A percentile compares a stretch with the other conserved stretches of the same genome.
These are phyloP conservation scores for Fusarium sp. DNA, from an alignment of 2,329 filamentous ascomycete species.

Conservation along the genomic window DNA sequence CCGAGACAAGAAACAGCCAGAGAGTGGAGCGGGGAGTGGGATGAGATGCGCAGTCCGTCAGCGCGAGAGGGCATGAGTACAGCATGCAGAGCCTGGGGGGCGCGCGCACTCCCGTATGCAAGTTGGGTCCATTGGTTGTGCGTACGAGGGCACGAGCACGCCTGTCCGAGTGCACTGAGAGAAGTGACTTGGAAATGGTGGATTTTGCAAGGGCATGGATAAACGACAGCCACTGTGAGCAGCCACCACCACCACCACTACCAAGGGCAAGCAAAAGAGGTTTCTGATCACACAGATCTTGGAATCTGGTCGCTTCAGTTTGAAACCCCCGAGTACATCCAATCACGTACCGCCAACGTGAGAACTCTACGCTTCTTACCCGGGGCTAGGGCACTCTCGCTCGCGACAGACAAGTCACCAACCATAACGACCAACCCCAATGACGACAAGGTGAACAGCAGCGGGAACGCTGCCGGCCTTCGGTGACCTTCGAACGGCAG, in stretches of 20 bases:
- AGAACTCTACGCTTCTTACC: background rate
- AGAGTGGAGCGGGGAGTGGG: slow-evolving; percentile 5
- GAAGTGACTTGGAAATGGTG: background rate
- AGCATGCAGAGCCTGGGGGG: background rate
- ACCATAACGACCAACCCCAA: slow-evolving; percentile 7
- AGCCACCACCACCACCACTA: background rate
- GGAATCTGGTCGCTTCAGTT: background rate
- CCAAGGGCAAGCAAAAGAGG: slow-evolving; percentile 1
- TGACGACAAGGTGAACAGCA: slow-evolving; percentile 18
- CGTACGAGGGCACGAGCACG: background rate
- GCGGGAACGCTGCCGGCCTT: slow-evolving; percentile 20
- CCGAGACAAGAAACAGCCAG: background rate
- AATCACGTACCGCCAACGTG: background rate
- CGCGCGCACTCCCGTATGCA: background rate
- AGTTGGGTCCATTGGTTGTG: background rate
- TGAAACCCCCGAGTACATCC: background rate
- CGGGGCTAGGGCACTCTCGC: background rate
- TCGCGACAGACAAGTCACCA: background rate
- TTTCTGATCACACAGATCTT: slow-evolving; percentile 3
- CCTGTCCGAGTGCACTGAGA: background rate
- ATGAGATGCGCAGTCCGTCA: background rate
- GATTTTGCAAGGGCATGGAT: slow-evolving; percentile 11
- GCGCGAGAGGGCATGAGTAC: background rate
- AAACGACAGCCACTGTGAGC: slow-evolving; percentile 10
- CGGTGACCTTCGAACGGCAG: slow-evolving; percentile 25